Base-by-base conservation (phyloP, 345 rosid species). In the Melaleuca quinquenervia region DNA sequence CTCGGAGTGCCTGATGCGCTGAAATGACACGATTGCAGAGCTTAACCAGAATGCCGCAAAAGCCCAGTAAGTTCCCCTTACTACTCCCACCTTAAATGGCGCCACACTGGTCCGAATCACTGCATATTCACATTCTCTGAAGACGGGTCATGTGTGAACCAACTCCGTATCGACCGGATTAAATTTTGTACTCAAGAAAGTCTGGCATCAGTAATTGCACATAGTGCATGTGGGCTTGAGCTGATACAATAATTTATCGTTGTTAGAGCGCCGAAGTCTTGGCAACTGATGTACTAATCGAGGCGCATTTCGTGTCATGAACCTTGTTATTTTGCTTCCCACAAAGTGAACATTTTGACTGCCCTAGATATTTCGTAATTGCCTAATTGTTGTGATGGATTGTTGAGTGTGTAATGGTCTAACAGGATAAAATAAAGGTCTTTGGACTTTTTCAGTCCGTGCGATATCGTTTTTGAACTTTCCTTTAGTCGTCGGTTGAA, bases 401-500 rank as follows among this genome's bases (percentile, higher is more conserved):
- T 62, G 1, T 29, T 3, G 1, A 62, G 36, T 21, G 1, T 62
- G 22, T 11, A 29, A 62, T 3, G 21, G 0, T 60, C 20, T 0
- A 1, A 27, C 36, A 60, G 18, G 74, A 13, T 36, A 14, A 60
- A 27, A n/a, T 13, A 60, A 64, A 3, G 3, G 3, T 58, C 8
- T 3, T 2, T 12, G 70, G 12, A 58, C 14, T 12, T 53, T 53
- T 53, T 7, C 13, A 52, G n/a, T n/a, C 0, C 12, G 14, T 58
- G 5, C 2, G 12, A 58, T 58, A 3, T 12, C 1, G 0, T 11
- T 7, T 0, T 58, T 2, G 3, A 26, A 58, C 3, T 58, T 5
- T 58, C 0, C 26, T 4, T n/a, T 0, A 11, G 4, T 8, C 26
- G 0, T 58, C 0, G 26, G 6, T n/a, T 58, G 8, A n/a, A n/a